These are phyloP conservation scores for Capsella bursapastoris DNA, from an alignment of 345 rosid species.

Conservation along the genomic window DNA sequence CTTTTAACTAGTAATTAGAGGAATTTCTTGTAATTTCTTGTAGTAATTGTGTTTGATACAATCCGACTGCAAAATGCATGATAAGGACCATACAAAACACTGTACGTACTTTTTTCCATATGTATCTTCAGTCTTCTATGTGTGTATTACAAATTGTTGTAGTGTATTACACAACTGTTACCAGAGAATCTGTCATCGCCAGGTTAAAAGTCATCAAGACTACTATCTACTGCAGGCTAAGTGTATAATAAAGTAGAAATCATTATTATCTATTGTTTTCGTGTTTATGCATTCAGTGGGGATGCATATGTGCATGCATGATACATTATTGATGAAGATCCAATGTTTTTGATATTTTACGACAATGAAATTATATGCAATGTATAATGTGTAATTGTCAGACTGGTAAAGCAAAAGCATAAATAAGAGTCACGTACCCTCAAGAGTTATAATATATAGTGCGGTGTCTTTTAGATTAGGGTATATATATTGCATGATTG, in stretches of 20 bases:
- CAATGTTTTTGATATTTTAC: slow-evolving; percentile 12
- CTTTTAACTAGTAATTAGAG: background rate
- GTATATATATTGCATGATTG: slow-evolving; percentile 37
- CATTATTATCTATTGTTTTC: slow-evolving; percentile 14
- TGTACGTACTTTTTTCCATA: background rate
- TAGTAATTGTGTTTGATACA: slow-evolving; percentile 3
- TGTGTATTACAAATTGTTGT: background rate
- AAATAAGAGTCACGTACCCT: background rate
- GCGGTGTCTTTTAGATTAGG: slow-evolving; percentile 21
- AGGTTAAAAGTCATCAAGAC: background rate
- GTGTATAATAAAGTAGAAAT: slow-evolving; percentile 11
- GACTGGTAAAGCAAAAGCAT: slow-evolving; percentile 33
- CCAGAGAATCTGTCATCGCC: background rate
- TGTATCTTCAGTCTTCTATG: background rate
- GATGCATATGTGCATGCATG: slow-evolving; percentile 31
- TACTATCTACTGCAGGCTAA: background rate
- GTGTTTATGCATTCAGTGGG: slow-evolving; percentile 12
- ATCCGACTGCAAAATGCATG: background rate
- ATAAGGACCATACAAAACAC: background rate
- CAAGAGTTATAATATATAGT: slow-evolving; percentile 12
- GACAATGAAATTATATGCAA: slow-evolving; percentile 19
- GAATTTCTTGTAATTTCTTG: too few relatives aligned
- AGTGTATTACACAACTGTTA: background rate
- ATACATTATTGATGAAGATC: slow-evolving; percentile 33
- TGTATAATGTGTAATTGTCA: slow-evolving; percentile 34